phyloP scores from a whole-genome alignment of 2,329 filamentous ascomycete genomes.

The Mycosphaerelloides madeirae region DNA sequence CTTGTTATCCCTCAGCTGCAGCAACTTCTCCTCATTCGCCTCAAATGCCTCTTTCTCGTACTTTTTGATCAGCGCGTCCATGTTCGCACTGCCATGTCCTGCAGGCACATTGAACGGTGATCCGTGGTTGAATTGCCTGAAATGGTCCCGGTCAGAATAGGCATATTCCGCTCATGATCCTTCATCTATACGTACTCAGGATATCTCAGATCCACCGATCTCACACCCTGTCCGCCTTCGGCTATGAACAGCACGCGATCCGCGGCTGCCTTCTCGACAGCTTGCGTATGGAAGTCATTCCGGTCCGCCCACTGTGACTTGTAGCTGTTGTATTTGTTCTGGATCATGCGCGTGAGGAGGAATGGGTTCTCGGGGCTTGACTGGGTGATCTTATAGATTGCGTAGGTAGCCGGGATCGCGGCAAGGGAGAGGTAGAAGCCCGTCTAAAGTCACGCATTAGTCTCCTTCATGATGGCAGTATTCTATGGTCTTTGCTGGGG shows the following conservation, averaged over 20 bases:
- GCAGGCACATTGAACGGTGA: conserved; percentile 62
- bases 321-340: conserved; percentile 52
- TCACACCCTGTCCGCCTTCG: conserved; percentile 41
- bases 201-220: conserved; percentile 52
- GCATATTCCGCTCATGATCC: conserved; percentile 11
- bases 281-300: conserved; percentile 57
- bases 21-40: conserved; percentile 53
- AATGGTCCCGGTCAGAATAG: conserved; percentile 8
- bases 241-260: conserved; percentile 58
- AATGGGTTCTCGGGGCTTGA: conserved; percentile 38
- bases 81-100: conserved; percentile 53
- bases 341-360: conserved; percentile 49
- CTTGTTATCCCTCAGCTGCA: conserved; percentile 36
- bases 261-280: conserved; percentile 58
- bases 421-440: conserved; percentile 47
- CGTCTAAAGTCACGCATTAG: conserved; percentile 28
- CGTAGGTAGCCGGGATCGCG: conserved; percentile 42
- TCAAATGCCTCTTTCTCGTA: conserved; percentile 56
- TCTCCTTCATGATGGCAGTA: neutral
- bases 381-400: conserved; percentile 43
- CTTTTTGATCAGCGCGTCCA: conserved; percentile 58
- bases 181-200: conserved; percentile 55
- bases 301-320: conserved; percentile 51
- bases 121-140: conserved; percentile 58
- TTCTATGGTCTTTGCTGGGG: neutral